Percentiles rank a stretch among this genome's conserved stretches.
Evolutionary conservation across 768 basidiomycete genomes (phyloP).

Genomic region (Trametes villosa): DNA sequence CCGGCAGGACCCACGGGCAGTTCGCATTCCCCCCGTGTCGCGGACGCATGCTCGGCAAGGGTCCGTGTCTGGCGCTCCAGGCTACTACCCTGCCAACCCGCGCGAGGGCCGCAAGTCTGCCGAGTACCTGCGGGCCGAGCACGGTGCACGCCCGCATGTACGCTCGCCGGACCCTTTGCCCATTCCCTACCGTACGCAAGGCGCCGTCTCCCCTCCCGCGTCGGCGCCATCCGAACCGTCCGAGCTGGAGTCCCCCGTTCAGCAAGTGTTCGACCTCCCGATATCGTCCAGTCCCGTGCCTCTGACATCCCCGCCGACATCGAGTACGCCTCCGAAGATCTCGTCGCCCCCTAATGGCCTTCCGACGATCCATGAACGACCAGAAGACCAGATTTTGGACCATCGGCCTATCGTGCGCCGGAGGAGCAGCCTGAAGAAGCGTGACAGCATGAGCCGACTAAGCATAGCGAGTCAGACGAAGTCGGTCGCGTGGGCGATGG

Average conservation of each 20-base stretch:
- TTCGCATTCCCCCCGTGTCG: conserved; percentile 18
- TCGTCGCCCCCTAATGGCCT: conserved; percentile 29
- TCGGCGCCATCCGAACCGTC: conserved; percentile 23
- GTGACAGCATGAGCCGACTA: conserved; percentile 48
- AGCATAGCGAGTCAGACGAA: conserved; percentile 59
- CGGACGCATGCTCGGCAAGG: conserved; percentile 22
- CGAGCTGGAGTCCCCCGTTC: conserved; percentile 20
- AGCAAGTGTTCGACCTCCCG: conserved; percentile 18
- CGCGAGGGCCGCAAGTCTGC: conserved; percentile 19
- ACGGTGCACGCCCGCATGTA: conserved; percentile 28
- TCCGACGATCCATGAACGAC: conserved; percentile 37
- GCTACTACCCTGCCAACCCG: conserved; percentile 2
- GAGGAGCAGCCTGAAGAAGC: conserved; percentile 69
- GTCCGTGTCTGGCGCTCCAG: conserved; percentile 13
- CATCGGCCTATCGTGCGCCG: conserved; percentile 47
- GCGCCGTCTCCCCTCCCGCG: conserved; percentile 18
- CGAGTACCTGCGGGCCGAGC: conserved; percentile 16
- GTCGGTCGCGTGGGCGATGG: conserved; percentile 78
- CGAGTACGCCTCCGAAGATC: conserved; percentile 16
- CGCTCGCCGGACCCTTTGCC: conserved; percentile 49
- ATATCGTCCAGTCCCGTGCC: conserved; percentile 10
- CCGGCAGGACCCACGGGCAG: conserved; percentile 10
- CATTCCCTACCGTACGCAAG: conserved; percentile 46
- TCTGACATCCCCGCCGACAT: conserved; percentile 10
- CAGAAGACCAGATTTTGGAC: conserved; percentile 30